phyloP scores from a whole-genome alignment of 768 basidiomycete genomes.

The Collybia mongolica region DNA sequence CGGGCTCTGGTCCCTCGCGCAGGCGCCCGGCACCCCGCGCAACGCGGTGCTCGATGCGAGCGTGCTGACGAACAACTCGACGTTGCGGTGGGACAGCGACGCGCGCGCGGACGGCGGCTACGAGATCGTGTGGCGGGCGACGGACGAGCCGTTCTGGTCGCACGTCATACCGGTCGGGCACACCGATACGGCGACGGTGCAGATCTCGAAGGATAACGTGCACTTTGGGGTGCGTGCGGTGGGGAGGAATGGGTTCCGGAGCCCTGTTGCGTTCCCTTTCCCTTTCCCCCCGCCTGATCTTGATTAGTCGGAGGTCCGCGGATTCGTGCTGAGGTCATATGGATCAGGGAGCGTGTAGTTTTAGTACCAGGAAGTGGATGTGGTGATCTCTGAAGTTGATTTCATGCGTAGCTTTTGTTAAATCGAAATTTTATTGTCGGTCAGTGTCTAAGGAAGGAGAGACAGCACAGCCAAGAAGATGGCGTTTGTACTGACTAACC shows the following conservation, averaged over 20 bases:
- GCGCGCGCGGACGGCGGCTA: constrained; percentile 39
- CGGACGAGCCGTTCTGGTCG: constrained; percentile 45
- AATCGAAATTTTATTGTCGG: too few relatives aligned
- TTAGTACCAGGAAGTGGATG: too few relatives aligned
- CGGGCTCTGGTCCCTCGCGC: constrained; percentile 52
- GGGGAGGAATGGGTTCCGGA: constrained; percentile 49
- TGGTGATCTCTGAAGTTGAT: too few relatives aligned
- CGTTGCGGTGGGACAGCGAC: constrained; percentile 44
- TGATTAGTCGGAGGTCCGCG: too few relatives aligned
- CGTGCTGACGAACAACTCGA: constrained; percentile 52
- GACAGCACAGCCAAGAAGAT: too few relatives aligned
- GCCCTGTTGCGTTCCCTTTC: constrained; percentile 43
- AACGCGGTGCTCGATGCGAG: constrained; percentile 43
- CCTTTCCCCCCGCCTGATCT: not conserved
- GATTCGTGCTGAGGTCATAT: too few relatives aligned
- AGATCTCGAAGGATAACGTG: constrained; percentile 51
- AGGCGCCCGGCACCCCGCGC: constrained; percentile 54
- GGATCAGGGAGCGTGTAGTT: too few relatives aligned
- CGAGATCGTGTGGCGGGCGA: constrained; percentile 51
- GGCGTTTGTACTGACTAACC: too few relatives aligned
- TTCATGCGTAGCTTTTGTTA: too few relatives aligned
- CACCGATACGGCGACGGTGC: constrained; percentile 37
- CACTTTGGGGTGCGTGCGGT: constrained; percentile 49
- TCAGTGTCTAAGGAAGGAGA: too few relatives aligned
- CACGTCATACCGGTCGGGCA: constrained; percentile 47